These are phyloP conservation scores for Verruconis gallopava DNA, from an alignment of 2,329 filamentous ascomycete species.

Conservation along the genomic window DNA sequence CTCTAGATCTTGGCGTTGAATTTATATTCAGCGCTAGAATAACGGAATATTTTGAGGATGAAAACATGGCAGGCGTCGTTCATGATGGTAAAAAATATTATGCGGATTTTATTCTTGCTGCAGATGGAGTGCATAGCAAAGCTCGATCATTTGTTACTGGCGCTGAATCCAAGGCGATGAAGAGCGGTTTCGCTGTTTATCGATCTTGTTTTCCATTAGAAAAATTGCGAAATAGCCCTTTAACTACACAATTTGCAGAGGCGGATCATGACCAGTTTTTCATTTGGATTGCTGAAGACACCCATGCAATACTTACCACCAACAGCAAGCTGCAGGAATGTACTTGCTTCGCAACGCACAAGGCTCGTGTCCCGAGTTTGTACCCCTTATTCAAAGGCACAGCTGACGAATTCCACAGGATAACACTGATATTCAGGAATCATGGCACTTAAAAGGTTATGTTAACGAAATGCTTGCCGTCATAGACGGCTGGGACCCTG, in stretches of 20 bases:
- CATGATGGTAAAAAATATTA: conserved; percentile 28
- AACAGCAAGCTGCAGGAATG: not conserved
- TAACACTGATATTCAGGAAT: not conserved
- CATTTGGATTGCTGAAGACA: not conserved
- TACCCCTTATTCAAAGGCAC: not conserved
- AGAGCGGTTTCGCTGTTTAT: conserved; percentile 6
- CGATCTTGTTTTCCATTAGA: not conserved
- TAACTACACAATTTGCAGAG: not conserved
- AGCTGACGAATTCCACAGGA: not conserved
- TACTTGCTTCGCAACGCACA: not conserved
- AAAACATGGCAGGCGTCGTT: conserved; percentile 21
- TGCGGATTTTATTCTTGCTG: conserved; percentile 27
- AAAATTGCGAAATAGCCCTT: not conserved
- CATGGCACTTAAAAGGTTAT: not conserved
- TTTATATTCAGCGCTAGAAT: conserved; percentile 29
- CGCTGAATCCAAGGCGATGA: not conserved
- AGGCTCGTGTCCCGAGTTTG: not conserved
- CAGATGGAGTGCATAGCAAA: conserved; percentile 31
- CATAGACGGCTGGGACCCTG: not conserved
- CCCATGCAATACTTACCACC: not conserved
- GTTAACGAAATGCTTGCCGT: not conserved
- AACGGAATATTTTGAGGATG: conserved; percentile 33
- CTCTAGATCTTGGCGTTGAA: too few relatives aligned
- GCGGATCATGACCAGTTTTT: not conserved
- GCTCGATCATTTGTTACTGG: conserved; percentile 25